Evolutionary conservation across 352 stramenopile species (phyloP).

Genomic region (Globisporangium viniferum): DNA sequence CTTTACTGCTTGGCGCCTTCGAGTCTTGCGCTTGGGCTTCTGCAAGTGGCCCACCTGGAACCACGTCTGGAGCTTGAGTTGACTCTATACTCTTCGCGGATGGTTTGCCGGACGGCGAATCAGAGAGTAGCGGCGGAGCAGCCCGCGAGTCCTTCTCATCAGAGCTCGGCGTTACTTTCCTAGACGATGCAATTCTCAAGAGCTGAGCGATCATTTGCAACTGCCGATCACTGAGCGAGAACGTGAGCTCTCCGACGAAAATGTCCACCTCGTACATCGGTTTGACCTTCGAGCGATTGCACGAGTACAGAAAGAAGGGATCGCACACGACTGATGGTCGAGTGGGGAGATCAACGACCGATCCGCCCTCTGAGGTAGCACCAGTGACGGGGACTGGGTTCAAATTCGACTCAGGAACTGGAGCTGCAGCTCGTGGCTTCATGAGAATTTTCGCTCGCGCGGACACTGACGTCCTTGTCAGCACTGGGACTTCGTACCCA

Average conservation of each 20-base stretch:
- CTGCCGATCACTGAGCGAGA: conserved; percentile 81
- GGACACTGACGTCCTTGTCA: conserved; percentile 66
- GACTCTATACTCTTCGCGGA: neutral
- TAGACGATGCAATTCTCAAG: conserved; percentile 35
- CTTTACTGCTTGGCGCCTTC: conserved; percentile 9
- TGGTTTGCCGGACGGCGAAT: neutral
- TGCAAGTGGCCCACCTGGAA: neutral
- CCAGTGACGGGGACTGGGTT: neutral
- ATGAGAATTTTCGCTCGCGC: conserved; percentile 52
- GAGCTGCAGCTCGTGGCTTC: conserved; percentile 27
- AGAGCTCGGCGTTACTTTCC: conserved; percentile 21
- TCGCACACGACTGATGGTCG: conserved; percentile 51
- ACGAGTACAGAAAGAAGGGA: conserved; percentile 71
- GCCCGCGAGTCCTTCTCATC: neutral
- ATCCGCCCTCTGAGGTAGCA: neutral
- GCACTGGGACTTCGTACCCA: conserved; percentile 77
- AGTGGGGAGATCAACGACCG: conserved; percentile 22
- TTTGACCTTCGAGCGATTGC: conserved; percentile 31
- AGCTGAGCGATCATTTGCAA: conserved; percentile 79
- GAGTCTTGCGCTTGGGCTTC: neutral
- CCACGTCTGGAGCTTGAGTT: neutral
- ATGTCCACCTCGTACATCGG: conserved; percentile 67
- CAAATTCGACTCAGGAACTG: conserved; percentile 2
- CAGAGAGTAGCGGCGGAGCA: neutral
- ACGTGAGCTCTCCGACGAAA: conserved; percentile 65